These are phyloP conservation scores for Trypanosoma cruzi DNA, from an alignment of 208 protist genomes.

Conservation along the genomic window DNA sequence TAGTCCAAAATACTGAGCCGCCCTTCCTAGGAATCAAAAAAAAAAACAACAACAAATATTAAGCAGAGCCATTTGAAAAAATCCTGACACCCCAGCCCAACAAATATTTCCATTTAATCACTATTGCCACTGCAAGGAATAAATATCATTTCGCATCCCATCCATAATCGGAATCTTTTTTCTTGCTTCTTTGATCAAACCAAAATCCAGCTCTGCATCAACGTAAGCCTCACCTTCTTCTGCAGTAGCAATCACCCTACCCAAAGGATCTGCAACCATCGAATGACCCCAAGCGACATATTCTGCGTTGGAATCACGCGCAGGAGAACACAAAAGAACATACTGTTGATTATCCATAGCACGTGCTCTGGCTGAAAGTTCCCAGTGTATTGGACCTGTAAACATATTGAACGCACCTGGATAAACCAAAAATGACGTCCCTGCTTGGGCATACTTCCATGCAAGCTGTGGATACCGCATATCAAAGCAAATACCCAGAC, in stretches of 20 bases:
- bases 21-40: too few relatives aligned
- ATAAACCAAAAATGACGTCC: slow-evolving; percentile 94
- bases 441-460: slow-evolving; percentile 61
- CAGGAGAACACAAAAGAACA: slow-evolving; percentile 94
- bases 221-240: slow-evolving; percentile 72
- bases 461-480: slow-evolving; percentile 97
- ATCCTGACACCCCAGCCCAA: too few relatives aligned
- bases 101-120: neutral
- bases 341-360: slow-evolving; percentile 96
- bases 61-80: neutral
- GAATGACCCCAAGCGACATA: slow-evolving; percentile 98
- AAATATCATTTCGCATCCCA: slow-evolving; percentile 78
- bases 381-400: slow-evolving; percentile 98
- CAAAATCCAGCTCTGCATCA: slow-evolving; percentile 69
- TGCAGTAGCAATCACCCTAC: slow-evolving; percentile 60
- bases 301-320: slow-evolving; percentile 81
- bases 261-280: slow-evolving; percentile 94
- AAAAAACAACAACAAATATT: too few relatives aligned
- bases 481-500: slow-evolving; percentile 99
- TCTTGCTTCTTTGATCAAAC: slow-evolving; percentile 41
- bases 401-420: slow-evolving; percentile 99
- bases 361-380: slow-evolving; percentile 91
- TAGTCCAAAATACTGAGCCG: too few relatives aligned
- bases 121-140: slow-evolving; percentile 64
- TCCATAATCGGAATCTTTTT: slow-evolving; percentile 79